These are phyloP conservation scores for Purpureocillium takamizusanense DNA, from an alignment of 2,329 filamentous ascomycete species.

Conservation along the genomic window DNA sequence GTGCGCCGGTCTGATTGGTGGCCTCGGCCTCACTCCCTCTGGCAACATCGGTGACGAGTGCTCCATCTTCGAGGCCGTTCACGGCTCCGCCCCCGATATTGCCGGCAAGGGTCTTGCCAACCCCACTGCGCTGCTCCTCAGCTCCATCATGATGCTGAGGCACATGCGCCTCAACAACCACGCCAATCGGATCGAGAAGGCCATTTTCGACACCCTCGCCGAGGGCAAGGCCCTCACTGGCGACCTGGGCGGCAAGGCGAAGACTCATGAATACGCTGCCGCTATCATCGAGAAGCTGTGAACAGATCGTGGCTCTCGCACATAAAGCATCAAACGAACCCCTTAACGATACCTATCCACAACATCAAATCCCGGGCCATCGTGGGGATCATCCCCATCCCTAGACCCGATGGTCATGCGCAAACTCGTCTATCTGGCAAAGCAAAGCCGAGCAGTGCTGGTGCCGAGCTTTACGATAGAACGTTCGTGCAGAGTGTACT, in stretches of 20 bases:
- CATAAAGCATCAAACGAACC: background rate
- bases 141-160: conserved; percentile 98
- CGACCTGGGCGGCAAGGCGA: conserved; percentile 91
- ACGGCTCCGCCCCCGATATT: conserved; percentile 95
- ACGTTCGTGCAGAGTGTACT: conserved; percentile 20
- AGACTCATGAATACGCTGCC: conserved; percentile 87
- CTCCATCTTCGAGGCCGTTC: conserved; percentile 99
- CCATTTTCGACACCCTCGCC: conserved; percentile 88
- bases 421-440: too few relatives aligned
- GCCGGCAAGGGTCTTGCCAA: conserved; percentile 94
- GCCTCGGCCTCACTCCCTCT: conserved; percentile 91
- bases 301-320: conserved; percentile 11
- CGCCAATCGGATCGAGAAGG: conserved; percentile 82
- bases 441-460: background rate
- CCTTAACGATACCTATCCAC: conserved; percentile 2
- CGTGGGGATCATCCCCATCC: too few relatives aligned
- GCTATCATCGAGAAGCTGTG: conserved; percentile 74
- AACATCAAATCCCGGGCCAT: too few relatives aligned
- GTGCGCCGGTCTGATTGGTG: conserved; percentile 97
- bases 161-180: conserved; percentile 89
- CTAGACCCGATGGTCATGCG: too few relatives aligned
- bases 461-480: conserved; percentile 13
- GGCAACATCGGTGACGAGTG: conserved; percentile 99
- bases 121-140: conserved; percentile 90
- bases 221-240: conserved; percentile 96